phyloP scores from a whole-genome alignment of 441 rosid species.

The Melianthus villosus region DNA sequence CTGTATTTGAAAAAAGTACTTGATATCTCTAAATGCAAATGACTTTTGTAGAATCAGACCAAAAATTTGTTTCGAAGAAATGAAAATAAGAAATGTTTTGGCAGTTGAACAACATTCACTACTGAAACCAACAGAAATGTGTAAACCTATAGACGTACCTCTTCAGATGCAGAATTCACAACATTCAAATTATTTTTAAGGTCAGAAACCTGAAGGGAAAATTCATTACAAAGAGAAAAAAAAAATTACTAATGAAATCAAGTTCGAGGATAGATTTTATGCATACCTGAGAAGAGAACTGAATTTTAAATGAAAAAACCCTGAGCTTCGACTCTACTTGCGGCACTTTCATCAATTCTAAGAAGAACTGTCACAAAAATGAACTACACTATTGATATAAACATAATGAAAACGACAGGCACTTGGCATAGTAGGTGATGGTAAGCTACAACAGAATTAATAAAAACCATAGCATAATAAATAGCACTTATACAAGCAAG shows the following conservation, averaged over 20 bases:
- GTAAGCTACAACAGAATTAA: not conserved
- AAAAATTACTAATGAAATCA: slow-evolving; percentile 6
- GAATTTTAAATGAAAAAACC: slow-evolving; percentile 83
- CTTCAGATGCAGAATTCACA: slow-evolving; percentile 69
- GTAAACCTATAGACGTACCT: slow-evolving; percentile 42
- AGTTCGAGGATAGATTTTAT: slow-evolving; percentile 6
- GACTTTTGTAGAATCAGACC: no score
- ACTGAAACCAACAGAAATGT: not conserved
- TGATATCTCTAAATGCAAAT: no score
- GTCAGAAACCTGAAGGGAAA: slow-evolving; percentile 46
- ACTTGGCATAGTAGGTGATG: slow-evolving; percentile 2
- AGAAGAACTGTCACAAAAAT: slow-evolving; percentile 60
- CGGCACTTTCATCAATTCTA: slow-evolving; percentile 82
- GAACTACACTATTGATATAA: no score
- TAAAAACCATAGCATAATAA: not conserved
- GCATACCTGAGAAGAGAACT: slow-evolving; percentile 64
- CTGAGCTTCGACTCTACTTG: slow-evolving; percentile 84
- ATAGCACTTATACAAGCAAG: not conserved
- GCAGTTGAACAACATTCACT: no score
- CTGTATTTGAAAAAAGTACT: no score
- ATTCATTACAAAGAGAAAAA: no score
- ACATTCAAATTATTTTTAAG: slow-evolving; percentile 51
- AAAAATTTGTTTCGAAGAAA: no score
- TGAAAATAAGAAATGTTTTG: no score
- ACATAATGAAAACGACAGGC: slow-evolving; percentile 12